Conservation (phyloP, 192 early-diverging fungal genomes). For the Coemansia javaensis region DNA sequence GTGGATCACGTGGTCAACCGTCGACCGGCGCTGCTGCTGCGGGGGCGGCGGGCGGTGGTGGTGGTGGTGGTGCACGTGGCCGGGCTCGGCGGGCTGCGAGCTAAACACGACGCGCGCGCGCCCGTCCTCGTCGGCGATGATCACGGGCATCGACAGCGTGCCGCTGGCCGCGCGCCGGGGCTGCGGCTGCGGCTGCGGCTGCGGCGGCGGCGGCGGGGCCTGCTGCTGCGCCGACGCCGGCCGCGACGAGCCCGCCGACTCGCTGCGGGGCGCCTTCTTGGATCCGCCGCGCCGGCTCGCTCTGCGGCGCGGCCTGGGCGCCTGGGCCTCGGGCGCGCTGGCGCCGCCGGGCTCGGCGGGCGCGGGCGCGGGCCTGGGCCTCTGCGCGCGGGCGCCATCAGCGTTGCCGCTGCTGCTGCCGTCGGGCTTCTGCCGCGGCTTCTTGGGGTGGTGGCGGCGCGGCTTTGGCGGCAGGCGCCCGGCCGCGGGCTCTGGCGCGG, state of each 20-base stretch:
- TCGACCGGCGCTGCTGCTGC: background rate
- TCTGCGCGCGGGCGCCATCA: no score
- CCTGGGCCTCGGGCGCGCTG: background rate
- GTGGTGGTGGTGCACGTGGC: background rate
- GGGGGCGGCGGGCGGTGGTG: constrained; percentile 4
- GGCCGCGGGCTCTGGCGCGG: constrained; percentile 5
- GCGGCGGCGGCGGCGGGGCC: background rate
- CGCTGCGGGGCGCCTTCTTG: background rate
- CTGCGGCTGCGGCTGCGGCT: background rate
- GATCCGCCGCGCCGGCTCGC: no score
- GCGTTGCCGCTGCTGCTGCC: constrained; percentile 1
- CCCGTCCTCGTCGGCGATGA: constrained; percentile 34
- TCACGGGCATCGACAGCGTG: constrained; percentile 16
- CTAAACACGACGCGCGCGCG: constrained; percentile 36
- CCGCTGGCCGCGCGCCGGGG: constrained; percentile 1
- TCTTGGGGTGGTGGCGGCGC: background rate
- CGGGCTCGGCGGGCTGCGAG: constrained; percentile 7
- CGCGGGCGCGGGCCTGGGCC: no score
- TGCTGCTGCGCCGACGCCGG: constrained; percentile 2
- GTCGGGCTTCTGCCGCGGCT: background rate
- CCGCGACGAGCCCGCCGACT: background rate
- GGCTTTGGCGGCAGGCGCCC: background rate
- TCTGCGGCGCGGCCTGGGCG: background rate
- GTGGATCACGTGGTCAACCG: no score
- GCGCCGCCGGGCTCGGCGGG: no score